Evolutionary conservation across 192 early-diverging fungal species (phyloP).

Genomic region (Umbelopsis ramanniana): DNA sequence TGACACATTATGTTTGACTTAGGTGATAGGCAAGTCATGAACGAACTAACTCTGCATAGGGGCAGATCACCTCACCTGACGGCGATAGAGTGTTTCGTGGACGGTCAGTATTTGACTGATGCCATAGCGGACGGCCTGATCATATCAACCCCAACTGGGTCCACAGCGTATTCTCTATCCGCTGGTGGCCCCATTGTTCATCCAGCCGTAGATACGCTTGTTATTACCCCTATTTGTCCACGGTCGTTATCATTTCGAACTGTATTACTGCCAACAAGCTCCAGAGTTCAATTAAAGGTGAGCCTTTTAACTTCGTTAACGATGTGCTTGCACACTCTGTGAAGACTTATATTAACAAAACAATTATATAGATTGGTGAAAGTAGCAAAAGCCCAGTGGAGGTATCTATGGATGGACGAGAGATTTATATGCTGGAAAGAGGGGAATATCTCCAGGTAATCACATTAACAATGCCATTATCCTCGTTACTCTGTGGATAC

Average conservation of each 20-base stretch:
- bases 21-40: constrained; percentile 72
- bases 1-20: too few relatives aligned
- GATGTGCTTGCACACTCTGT: not conserved
- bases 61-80: constrained; percentile 85
- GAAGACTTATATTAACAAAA: not conserved
- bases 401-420: constrained; percentile 79
- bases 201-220: constrained; percentile 72
- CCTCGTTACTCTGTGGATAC: not conserved
- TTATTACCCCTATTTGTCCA: constrained; percentile 83
- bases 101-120: constrained; percentile 82
- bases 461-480: not conserved
- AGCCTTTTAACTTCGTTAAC: not conserved
- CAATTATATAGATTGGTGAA: constrained; percentile 49
- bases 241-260: constrained; percentile 85
- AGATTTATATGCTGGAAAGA: constrained; percentile 68
- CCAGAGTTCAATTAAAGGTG: constrained; percentile 67
- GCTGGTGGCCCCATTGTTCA: constrained; percentile 84
- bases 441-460: constrained; percentile 69
- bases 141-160: constrained; percentile 88
- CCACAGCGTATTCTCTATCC: constrained; percentile 89
- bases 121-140: constrained; percentile 60
- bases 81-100: constrained; percentile 78
- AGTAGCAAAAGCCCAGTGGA: constrained; percentile 67
- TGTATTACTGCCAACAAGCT: constrained; percentile 73
- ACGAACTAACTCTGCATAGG: constrained; percentile 88